phyloP scores from a whole-genome alignment of 352 stramenopile species.

The Saprolegnia parasitica region DNA sequence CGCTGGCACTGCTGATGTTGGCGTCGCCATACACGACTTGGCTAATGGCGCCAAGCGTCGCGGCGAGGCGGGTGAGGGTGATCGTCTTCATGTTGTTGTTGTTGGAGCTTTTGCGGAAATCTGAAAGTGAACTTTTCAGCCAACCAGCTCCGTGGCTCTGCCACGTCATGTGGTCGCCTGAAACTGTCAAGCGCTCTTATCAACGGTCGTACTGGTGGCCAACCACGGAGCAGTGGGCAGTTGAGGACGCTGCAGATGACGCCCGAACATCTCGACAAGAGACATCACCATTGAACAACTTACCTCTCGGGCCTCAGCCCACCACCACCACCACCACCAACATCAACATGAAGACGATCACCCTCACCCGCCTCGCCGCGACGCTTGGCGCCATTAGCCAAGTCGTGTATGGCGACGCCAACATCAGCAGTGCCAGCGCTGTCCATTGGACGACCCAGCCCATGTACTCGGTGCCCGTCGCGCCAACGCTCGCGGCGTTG shows the following conservation, averaged over 20 bases:
- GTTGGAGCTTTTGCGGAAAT: not conserved
- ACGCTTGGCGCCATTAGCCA: not conserved
- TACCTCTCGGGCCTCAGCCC: too few relatives aligned
- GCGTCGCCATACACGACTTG: constrained; percentile 7
- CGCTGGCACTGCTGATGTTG: not conserved
- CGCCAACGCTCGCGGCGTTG: not conserved
- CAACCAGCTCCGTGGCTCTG: not conserved
- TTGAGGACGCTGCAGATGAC: not conserved
- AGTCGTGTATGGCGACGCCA: constrained; percentile 7
- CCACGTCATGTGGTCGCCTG: too few relatives aligned
- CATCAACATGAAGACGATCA: constrained; percentile 6
- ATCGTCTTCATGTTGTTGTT: constrained; percentile 2
- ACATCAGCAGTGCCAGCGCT: too few relatives aligned
- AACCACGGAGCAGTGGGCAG: not conserved
- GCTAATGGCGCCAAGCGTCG: not conserved
- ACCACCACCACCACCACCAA: not conserved
- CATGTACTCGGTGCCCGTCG: not conserved
- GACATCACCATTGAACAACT: too few relatives aligned
- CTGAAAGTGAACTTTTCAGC: not conserved
- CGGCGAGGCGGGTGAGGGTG: not conserved
- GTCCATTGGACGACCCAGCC: not conserved
- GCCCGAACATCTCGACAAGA: too few relatives aligned
- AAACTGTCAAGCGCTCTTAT: not conserved
- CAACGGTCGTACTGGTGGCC: not conserved
- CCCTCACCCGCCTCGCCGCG: not conserved